Evolutionary conservation across 495 filamentous ascomycete species (phyloP).

Genomic region (Lasiosphaeris hirsuta): DNA sequence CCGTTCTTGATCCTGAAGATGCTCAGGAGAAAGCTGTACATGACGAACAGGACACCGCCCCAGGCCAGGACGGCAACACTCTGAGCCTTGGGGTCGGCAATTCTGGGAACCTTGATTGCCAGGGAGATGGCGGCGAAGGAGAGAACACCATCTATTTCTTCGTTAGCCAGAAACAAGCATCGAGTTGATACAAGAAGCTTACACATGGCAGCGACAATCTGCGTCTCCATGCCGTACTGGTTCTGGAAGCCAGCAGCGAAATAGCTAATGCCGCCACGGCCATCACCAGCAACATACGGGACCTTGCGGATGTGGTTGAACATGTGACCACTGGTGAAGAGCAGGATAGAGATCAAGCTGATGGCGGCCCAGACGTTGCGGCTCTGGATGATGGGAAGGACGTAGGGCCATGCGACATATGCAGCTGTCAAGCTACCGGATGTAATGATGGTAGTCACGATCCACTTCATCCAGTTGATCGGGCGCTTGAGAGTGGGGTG

Average conservation of each 20-base stretch:
- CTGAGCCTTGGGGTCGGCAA: slow-evolving; percentile 71
- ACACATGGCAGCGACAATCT: slow-evolving; percentile 95
- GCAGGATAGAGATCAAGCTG: slow-evolving; percentile 81
- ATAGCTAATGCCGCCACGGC: slow-evolving; percentile 81
- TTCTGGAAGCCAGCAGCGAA: slow-evolving; percentile 93
- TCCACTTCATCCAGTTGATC: slow-evolving; percentile 77
- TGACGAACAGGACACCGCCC: slow-evolving; percentile 70
- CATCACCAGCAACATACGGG: slow-evolving; percentile 89
- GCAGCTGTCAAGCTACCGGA: slow-evolving; percentile 65
- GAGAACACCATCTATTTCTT: slow-evolving; percentile 73
- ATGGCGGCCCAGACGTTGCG: slow-evolving; percentile 91
- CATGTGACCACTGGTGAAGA: slow-evolving; percentile 98
- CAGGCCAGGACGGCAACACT: slow-evolving; percentile 80
- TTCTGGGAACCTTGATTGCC: slow-evolving; percentile 86
- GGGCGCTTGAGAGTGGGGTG: slow-evolving; percentile 77
- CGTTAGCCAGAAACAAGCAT: slow-evolving; percentile 21
- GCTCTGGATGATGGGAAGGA: slow-evolving; percentile 84
- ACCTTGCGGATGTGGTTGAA: slow-evolving; percentile 98
- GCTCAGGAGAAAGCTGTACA: slow-evolving; percentile 92
- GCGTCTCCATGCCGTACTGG: slow-evolving; percentile 93
- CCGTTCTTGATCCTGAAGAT: slow-evolving; percentile 93
- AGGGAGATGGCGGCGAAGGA: slow-evolving; percentile 87
- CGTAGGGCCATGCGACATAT: slow-evolving; percentile 74
- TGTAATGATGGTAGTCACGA: slow-evolving; percentile 60
- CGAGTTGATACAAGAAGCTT: slow-evolving; percentile 41